Evolutionary conservation across 108 stramenopile species (phyloP).

Genomic region (Skeletonema grethae): DNA sequence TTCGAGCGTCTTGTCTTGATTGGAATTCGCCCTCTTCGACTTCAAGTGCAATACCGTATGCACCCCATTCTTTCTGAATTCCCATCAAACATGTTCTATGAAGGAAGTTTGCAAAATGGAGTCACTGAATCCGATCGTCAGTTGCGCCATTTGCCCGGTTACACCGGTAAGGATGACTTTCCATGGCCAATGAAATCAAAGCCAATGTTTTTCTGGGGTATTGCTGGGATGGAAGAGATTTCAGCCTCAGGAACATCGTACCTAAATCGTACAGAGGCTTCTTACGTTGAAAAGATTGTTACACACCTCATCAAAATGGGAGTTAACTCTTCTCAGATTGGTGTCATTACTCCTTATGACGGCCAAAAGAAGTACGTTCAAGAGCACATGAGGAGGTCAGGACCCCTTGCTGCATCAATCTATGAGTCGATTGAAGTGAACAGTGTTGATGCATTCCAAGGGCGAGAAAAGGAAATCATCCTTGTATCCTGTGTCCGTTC

Average conservation of each 20-base stretch:
- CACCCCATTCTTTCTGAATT: conserved; percentile 97
- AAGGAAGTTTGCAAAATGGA: conserved; percentile 97
- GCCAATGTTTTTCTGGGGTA: conserved; percentile 96
- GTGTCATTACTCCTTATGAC: conserved; percentile 98
- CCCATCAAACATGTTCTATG: conserved; percentile 99
- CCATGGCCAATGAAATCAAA: conserved; percentile 90
- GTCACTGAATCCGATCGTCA: conserved; percentile 95
- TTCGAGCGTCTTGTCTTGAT: conserved; percentile 97
- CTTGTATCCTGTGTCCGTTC: conserved; percentile 97
- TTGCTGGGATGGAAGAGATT: conserved; percentile 96
- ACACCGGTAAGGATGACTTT: conserved; percentile 85
- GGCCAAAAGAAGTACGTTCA: conserved; percentile 96
- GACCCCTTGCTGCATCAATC: conserved; percentile 71
- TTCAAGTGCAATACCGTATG: conserved; percentile 99
- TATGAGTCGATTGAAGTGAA: conserved; percentile 98
- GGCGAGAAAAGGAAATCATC: conserved; percentile 98
- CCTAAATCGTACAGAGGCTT: conserved; percentile 96
- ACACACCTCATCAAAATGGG: conserved; percentile 94
- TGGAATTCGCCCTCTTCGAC: conserved; percentile 94
- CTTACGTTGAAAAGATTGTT: conserved; percentile 96
- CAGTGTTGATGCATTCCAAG: conserved; percentile 98
- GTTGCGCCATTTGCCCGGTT: conserved; percentile 68
- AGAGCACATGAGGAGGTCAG: conserved; percentile 90
- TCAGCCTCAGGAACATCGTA: conserved; percentile 96
- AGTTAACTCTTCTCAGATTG: conserved; percentile 91